Percentiles rank a stretch among this genome's conserved stretches.
Evolutionary conservation across 2,329 filamentous ascomycete species (phyloP).

Genomic region (Botrytis sinoallii): DNA sequence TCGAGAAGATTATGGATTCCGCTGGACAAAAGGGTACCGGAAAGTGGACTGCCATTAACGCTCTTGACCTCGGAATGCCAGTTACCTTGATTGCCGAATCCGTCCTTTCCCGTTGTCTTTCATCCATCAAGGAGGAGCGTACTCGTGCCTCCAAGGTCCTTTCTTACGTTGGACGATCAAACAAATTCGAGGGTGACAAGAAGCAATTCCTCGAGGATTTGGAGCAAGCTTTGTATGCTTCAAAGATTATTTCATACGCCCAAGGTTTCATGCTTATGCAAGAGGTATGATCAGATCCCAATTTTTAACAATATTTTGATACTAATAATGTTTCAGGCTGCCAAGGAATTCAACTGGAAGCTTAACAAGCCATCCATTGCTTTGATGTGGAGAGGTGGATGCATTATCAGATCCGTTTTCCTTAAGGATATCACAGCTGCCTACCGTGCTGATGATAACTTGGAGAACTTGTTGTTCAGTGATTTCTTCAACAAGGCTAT

Average conservation of each 20-base stretch:
- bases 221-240: conserved; percentile 97
- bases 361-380: conserved; percentile 99
- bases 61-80: conserved; percentile 96
- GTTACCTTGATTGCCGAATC: conserved; percentile 97
- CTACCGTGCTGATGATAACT: conserved; percentile 89
- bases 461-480: conserved; percentile 97
- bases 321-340: conserved; percentile 59
- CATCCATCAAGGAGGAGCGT: conserved; percentile 92
- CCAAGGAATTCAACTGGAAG: conserved; percentile 96
- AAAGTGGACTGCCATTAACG: conserved; percentile 99
- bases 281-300: conserved; percentile 56
- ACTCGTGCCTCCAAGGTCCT: conserved; percentile 76
- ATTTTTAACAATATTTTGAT: conserved; percentile 11
- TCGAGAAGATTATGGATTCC: conserved; percentile 99
- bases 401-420: conserved; percentile 99
- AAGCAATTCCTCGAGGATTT: conserved; percentile 93
- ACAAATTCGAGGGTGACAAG: conserved; percentile 85
- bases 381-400: conserved; percentile 99
- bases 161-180: conserved; percentile 66
- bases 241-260: conserved; percentile 99
- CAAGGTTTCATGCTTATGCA: conserved; percentile 99
- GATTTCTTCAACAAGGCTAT: conserved; percentile 99
- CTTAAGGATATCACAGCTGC: conserved; percentile 98
- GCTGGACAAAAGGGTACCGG: conserved; percentile 99
- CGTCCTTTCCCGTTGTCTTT: conserved; percentile 92